Evolutionary conservation across 2,329 filamentous ascomycete species (phyloP).

Genomic region (Penicillium glabrum): DNA sequence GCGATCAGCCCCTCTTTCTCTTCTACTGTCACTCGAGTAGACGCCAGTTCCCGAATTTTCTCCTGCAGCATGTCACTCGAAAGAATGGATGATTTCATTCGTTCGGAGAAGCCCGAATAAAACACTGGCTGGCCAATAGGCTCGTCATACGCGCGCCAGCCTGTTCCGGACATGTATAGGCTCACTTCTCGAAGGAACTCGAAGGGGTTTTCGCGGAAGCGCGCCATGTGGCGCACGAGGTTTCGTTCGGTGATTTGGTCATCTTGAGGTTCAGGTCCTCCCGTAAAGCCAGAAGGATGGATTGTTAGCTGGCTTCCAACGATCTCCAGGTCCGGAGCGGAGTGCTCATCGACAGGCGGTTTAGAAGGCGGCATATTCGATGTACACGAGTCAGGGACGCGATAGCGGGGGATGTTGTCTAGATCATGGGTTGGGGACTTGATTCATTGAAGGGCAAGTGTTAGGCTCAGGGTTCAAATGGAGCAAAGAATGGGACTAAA

Average conservation of each 20-base stretch:
- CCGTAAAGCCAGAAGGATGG: constrained; percentile 65
- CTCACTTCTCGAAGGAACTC: constrained; percentile 92
- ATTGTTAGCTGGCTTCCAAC: constrained; percentile 72
- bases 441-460: constrained; percentile 3
- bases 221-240: constrained; percentile 71
- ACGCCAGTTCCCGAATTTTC: constrained; percentile 75
- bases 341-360: constrained; percentile 37
- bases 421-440: background rate
- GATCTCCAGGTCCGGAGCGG: constrained; percentile 75
- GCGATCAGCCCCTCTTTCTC: constrained; percentile 69
- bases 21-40: constrained; percentile 72
- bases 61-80: constrained; percentile 71
- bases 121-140: constrained; percentile 90
- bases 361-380: constrained; percentile 31
- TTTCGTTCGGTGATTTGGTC: constrained; percentile 51
- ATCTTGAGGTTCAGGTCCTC: constrained; percentile 36
- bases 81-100: constrained; percentile 79
- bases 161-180: constrained; percentile 85
- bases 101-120: constrained; percentile 86
- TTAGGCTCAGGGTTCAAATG: background rate
- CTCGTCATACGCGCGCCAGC: constrained; percentile 92
- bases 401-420: background rate
- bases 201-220: constrained; percentile 72
- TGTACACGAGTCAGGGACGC: constrained; percentile 1
- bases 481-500: background rate